Base-by-base conservation (phyloP, 208 protist genomes). In the Phytomonas francai region DNA sequence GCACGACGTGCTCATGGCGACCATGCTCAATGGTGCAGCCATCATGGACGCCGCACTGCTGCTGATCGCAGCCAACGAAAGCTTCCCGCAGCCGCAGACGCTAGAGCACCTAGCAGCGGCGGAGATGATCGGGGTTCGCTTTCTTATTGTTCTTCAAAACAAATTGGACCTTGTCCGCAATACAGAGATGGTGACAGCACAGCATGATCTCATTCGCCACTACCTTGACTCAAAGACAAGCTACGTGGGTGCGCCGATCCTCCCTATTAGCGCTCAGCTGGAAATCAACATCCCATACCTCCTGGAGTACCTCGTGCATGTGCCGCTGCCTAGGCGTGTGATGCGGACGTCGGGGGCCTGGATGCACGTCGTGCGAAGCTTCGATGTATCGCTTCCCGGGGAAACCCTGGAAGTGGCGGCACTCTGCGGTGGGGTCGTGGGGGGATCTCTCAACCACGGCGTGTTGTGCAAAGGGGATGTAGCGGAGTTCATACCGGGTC, bases 1-100 rank as follows among this genome's bases (percentile, higher is more conserved):
- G 64, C 98, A 99, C 89, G 98, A 99, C 88, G 98, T 99, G 84
- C 96, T 99, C 54, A 99, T 99, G 99, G 98, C 98, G 29, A 99
- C 99, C 58, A 99, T 99, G 99, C 93, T 99, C 39, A 99, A 99
- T 95, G 99, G 98, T 68, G 98, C 99, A 27, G 98, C 98, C 70
- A 98, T 99, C 75, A 99, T 99, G 99, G 99, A 99, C 78, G 98
- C 98, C 22, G 99, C 98, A 8, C 77, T 99, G 36, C 87, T 99
- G 33, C 92, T 99, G 14, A 99, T 99, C 76, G 99, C 98, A 30
- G 98, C 96, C 62, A 99, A 99, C 80, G 98, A 99, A 78, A 68
- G 84, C n/a, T 99, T 98, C 81, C 98, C 98, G 67, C 98, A 99
- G 84, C 89, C 91, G 32, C 93, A 97, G 78, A 97, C 93, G 33